Base-by-base conservation (phyloP, 352 stramenopile species). In the Globisporangium echinulatum region DNA sequence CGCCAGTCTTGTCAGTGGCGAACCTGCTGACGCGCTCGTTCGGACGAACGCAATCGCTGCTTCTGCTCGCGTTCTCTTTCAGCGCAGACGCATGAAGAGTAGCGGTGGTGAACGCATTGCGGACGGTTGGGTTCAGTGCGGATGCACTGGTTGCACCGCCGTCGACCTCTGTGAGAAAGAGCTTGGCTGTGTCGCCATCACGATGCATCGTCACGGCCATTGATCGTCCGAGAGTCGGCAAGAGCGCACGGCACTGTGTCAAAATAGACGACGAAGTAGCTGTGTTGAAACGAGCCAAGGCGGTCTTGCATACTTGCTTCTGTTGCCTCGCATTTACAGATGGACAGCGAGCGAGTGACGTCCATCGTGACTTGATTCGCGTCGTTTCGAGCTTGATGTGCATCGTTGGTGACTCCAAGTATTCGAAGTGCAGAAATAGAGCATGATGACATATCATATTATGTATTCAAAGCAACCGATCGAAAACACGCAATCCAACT, bases 81-180 rank as follows among this genome's bases (percentile, higher is more conserved):
- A 43, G 17, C 17, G 40, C 40, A 44, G 40, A 14, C 40, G 40
- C 40, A 44, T 4, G 11, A 13, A 13, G 11, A 44, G 7, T 8
- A 50, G 15, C 17, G n/a, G 15, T 17, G 46, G 25, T 3, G 46
- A 25, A 2, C 11, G 7, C 14, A 14, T 25, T 49, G 14, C 0
- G 19, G n/a, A 0, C 17, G 15, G 46, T 7, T 11, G 46, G 7
- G 46, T 33, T 3, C 46, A 14, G 5, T 50, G 15, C 15, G 43
- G 10, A 9, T 36, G 46, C 46, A 36, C 14, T n/a, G 17, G 25
- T 15, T 19, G 38, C 44, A 52, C 40, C 33, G 42, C 36, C 47
- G 19, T 54, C 44, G 50, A 77, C 58, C 56, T 79, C 71, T 0
- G 69, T 77, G 58, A 77, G 68, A 48, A 79, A 79, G 9, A 67